These are phyloP conservation scores for Carpediemonas membranifera DNA, from an alignment of 78 protist genomes.

Conservation along the genomic window DNA sequence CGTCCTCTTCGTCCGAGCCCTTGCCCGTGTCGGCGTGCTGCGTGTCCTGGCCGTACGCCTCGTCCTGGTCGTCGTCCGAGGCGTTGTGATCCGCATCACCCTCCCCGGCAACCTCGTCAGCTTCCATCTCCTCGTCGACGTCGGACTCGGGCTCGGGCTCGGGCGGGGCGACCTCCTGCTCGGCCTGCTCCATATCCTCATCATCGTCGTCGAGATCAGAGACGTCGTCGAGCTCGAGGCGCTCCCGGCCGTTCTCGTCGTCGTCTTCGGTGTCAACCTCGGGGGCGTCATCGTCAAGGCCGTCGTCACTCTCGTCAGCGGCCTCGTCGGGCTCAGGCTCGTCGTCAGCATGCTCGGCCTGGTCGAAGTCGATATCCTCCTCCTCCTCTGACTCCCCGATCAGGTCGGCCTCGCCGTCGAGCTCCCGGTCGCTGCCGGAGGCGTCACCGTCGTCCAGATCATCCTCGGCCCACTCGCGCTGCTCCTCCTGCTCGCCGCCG, in stretches of 20 bases:
- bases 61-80: background rate
- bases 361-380: constrained; percentile 15
- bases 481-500: no score
- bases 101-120: background rate
- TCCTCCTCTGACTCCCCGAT: background rate
- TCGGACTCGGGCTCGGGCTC: background rate
- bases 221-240: background rate
- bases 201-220: constrained; percentile 7
- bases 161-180: background rate
- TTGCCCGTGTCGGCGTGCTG: background rate
- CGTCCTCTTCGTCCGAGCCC: background rate
- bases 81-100: background rate
- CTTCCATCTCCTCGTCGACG: constrained; percentile 6
- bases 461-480: no score
- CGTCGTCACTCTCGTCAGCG: background rate
- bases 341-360: background rate
- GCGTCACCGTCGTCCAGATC: background rate
- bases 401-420: background rate
- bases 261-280: constrained; percentile 9
- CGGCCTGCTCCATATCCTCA: background rate
- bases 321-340: background rate
- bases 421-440: background rate
- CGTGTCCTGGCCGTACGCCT: background rate
- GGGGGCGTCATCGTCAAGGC: background rate
- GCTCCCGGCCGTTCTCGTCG: constrained; percentile 2